These are phyloP conservation scores for Chlorella sp. DNA, from an alignment of 139 green algal genomes.

Conservation along the genomic window DNA sequence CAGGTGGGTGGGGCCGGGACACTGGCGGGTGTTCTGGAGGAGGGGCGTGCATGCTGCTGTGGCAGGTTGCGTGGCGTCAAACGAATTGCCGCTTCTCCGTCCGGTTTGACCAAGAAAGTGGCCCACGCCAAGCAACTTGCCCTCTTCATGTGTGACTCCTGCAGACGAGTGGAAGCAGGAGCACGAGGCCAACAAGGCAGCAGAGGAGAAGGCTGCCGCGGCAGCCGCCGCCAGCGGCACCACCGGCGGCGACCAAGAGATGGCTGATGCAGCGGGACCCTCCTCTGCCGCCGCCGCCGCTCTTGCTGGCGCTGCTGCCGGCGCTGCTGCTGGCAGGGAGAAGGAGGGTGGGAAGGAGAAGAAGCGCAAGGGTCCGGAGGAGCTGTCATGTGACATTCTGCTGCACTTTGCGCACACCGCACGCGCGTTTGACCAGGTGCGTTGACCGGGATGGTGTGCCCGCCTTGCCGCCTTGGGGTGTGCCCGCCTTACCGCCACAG, in stretches of 20 bases:
- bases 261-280: conserved; percentile 9
- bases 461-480: neutral
- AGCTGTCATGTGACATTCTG: conserved; percentile 78
- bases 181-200: conserved; percentile 20
- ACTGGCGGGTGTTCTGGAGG: neutral
- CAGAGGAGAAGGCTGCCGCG: conserved; percentile 26
- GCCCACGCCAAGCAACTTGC: neutral
- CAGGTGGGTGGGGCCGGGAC: conserved; percentile 59
- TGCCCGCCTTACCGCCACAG: neutral
- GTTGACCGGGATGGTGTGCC: no score
- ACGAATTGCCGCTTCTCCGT: no score
- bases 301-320: neutral
- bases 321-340: neutral
- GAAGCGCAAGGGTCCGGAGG: conserved; percentile 65
- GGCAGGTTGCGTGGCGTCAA: neutral
- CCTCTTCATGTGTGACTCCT: neutral
- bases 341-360: conserved; percentile 21
- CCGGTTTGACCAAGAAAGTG: neutral
- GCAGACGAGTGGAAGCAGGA: conserved; percentile 42
- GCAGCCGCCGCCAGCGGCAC: neutral
- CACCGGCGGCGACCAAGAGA: neutral
- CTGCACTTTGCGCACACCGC: conserved; percentile 72
- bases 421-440: conserved; percentile 72
- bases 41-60: neutral
- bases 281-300: neutral